These are phyloP conservation scores for Taxawa tesnikishii DNA, from an alignment of 2,329 filamentous ascomycete species.

Conservation along the genomic window DNA sequence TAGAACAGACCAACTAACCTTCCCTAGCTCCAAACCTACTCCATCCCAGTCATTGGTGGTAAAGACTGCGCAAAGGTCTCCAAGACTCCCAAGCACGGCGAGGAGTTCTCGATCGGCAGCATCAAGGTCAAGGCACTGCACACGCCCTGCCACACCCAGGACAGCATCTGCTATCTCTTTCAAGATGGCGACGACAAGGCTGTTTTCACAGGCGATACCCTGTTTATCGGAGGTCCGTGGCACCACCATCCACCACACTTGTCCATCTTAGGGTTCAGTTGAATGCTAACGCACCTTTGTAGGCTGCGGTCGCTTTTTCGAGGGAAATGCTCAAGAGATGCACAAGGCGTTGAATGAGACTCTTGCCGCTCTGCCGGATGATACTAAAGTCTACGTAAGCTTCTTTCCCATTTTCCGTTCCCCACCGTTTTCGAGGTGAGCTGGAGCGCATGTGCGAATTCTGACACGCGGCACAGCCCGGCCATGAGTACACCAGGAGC, in stretches of 20 bases:
- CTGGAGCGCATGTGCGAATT: not conserved
- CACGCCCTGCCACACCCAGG: slow-evolving; percentile 95
- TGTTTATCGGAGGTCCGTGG: slow-evolving; percentile 74
- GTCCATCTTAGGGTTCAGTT: not conserved
- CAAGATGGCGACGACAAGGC: slow-evolving; percentile 66
- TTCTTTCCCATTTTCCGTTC: not conserved
- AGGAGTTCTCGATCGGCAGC: slow-evolving; percentile 69
- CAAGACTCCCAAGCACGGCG: slow-evolving; percentile 60
- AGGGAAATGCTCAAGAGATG: slow-evolving; percentile 84
- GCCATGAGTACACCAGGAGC: slow-evolving; percentile 95
- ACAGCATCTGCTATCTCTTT: slow-evolving; percentile 92
- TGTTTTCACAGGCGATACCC: slow-evolving; percentile 91
- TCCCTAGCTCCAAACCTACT: slow-evolving; percentile 43
- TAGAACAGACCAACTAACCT: not conserved
- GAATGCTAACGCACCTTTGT: not conserved
- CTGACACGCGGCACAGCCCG: slow-evolving; percentile 49
- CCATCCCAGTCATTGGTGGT: slow-evolving; percentile 73
- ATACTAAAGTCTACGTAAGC: slow-evolving; percentile 80
- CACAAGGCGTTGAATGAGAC: slow-evolving; percentile 81
- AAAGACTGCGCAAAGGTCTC: slow-evolving; percentile 75
- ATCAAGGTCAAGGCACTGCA: slow-evolving; percentile 81
- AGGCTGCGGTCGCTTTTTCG: slow-evolving; percentile 95
- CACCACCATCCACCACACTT: too few relatives aligned
- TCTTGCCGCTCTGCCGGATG: slow-evolving; percentile 67
- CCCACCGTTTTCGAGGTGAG: not conserved